Percentiles rank a stretch among this genome's conserved stretches.
Conservation (phyloP, 208 protist genomes). For the Acanthamoeba healyi region DNA sequence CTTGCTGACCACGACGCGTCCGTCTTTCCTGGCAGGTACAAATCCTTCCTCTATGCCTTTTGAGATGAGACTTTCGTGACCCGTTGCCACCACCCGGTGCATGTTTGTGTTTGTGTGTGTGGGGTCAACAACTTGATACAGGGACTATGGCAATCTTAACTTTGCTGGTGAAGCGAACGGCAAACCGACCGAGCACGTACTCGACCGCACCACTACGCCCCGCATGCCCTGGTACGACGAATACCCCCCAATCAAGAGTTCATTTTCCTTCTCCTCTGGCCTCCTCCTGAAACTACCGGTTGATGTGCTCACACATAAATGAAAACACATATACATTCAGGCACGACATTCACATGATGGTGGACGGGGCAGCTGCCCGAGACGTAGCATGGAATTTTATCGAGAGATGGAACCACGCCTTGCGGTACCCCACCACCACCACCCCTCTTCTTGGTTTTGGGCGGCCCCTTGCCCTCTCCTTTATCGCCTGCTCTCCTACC, state of each 20-base stretch:
- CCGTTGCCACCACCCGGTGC: too few species aligned
- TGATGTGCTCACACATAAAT: neutral
- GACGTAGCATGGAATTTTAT: slow-evolving; percentile 76
- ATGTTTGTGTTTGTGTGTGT: too few species aligned
- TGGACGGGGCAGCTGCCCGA: slow-evolving; percentile 45
- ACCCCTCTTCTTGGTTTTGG: too few species aligned
- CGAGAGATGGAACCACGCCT: slow-evolving; percentile 75
- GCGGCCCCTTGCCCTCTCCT: neutral
- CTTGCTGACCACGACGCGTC: neutral
- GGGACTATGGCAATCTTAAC: slow-evolving; percentile 40
- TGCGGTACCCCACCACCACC: neutral
- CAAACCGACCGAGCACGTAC: neutral
- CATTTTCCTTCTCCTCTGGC: neutral
- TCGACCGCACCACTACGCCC: neutral
- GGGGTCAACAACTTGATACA: too few species aligned
- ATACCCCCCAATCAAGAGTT: neutral
- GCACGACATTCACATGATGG: slow-evolving; percentile 75
- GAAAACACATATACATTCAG: neutral
- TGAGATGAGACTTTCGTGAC: too few species aligned
- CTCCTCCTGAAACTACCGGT: neutral
- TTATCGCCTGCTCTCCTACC: too few species aligned
- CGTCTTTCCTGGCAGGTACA: neutral
- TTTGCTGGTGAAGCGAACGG: slow-evolving; percentile 27
- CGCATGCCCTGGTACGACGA: slow-evolving; percentile 77
- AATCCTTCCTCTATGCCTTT: neutral